Evolutionary conservation across 257 asterid species (phyloP).

Genomic region (Solanum phureja): DNA sequence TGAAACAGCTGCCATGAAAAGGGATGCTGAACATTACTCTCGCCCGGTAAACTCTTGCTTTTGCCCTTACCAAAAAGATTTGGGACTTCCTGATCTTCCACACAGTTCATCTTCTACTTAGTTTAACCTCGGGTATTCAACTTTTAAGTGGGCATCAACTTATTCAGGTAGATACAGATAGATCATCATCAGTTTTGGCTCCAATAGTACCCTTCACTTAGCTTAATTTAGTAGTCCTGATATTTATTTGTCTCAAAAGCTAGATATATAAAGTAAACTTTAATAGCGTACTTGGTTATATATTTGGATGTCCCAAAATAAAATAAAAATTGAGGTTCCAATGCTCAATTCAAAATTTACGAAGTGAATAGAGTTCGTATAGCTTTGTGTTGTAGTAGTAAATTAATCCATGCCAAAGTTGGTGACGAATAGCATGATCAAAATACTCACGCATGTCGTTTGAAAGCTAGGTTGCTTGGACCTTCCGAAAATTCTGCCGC

Average conservation of each 20-base stretch:
- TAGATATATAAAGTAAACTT: not conserved
- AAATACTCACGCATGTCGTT: not conserved
- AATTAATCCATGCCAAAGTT: not conserved
- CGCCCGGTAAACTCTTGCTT: conserved; percentile 48
- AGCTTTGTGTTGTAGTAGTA: not conserved
- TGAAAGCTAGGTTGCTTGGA: not conserved
- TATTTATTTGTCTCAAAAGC: not conserved
- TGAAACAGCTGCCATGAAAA: conserved; percentile 96
- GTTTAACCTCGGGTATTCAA: not conserved
- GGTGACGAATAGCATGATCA: not conserved
- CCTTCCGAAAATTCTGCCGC: not conserved
- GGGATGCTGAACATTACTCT: conserved; percentile 99
- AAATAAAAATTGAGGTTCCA: not conserved
- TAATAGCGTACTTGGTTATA: not conserved
- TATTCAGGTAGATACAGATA: not conserved
- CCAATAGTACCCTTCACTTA: not conserved
- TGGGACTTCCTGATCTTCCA: not conserved
- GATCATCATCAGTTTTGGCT: not conserved
- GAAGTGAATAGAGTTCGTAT: not conserved
- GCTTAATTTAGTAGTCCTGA: not conserved
- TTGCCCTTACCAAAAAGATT: not conserved
- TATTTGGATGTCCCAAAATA: not conserved
- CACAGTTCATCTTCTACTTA: not conserved
- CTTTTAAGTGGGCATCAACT: not conserved
- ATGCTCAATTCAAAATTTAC: not conserved